Evolutionary conservation across 257 asterid genomes (phyloP), one percentile per base, ranked within the genome.

Genomic region (Ilex aquifolium): DNA sequence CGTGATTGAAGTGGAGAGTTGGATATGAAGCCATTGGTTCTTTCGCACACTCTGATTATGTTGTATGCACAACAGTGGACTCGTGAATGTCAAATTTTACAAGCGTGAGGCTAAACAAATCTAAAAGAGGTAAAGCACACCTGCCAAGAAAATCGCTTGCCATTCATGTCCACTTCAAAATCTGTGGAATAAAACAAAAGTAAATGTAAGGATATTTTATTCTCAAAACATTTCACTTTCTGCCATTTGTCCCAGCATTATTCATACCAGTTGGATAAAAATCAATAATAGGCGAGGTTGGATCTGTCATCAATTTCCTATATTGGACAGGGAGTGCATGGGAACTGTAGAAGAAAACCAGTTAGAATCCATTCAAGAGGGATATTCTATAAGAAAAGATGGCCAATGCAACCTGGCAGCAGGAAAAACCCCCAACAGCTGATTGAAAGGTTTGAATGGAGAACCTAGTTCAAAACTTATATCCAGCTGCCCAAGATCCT

Each of bases 91-190:
- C 27, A 21, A 21, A 21, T 21, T 21, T 21, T 21, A 21, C 27
- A 21, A 21, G 27, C 27, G 27, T 21, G 6, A 53, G 31, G 57
- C 60, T 48, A 36, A 66, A 31, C 9, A 52, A 44, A 57, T 49
- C 50, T 65, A 59, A 16, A n/a, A 64, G 52, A 53, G 14, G 59
- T 6, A 50, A 14, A 50, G 61, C 14, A 2, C 63, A 80, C 85
- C 97, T 86, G 95, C 98, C 98, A 92, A 56, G 98, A 79, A 82
- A 51, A 92, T 77, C 97, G 81, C 72, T 92, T 88, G 11, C 98
- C 98, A 16, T 87, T 89, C 98, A 88, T 92, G 82, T 92, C 99
- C 56, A 92, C 89, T 74, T 87, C 99, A 59, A 92, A 92, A 76
- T 92, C 97, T 92, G 85, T 73, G 44, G 48, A 54, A 62, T 31